Conservation (phyloP, 2,329 filamentous ascomycete species). For the Geosmithia morbida region DNA sequence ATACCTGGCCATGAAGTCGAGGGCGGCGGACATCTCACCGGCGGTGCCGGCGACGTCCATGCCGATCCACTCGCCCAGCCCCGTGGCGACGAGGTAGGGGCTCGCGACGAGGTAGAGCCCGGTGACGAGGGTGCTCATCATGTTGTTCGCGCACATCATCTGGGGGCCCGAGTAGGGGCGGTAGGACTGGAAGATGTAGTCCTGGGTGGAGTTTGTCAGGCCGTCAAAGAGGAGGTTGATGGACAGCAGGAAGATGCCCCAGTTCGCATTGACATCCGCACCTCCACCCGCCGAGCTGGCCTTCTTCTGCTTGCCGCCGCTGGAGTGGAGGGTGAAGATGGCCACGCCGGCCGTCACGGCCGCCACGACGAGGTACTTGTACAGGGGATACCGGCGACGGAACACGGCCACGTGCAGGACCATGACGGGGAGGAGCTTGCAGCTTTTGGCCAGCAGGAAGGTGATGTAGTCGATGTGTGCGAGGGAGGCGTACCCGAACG, state of each 20-base stretch:
- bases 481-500: conserved; percentile 86
- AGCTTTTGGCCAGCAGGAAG: conserved; percentile 92
- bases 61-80: conserved; percentile 48
- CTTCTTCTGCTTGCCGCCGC: conserved; percentile 31
- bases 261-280: conserved; percentile 47
- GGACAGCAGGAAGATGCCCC: conserved; percentile 69
- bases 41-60: conserved; percentile 49
- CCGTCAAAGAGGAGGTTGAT: conserved; percentile 94
- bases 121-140: conserved; percentile 71
- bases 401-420: conserved; percentile 88
- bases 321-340: conserved; percentile 80
- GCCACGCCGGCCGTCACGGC: conserved; percentile 87
- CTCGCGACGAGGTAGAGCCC: conserved; percentile 60
- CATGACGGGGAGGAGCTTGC: conserved; percentile 99
- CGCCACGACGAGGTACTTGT: conserved; percentile 90
- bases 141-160: conserved; percentile 98
- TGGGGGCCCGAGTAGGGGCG: conserved; percentile 78
- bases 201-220: conserved; percentile 90
- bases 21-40: conserved; percentile 67
- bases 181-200: conserved; percentile 77
- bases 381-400: conserved; percentile 74
- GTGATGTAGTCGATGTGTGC: conserved; percentile 96
- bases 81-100: conserved; percentile 63
- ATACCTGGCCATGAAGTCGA: conserved; percentile 67
- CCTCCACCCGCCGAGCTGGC: too few relatives aligned